These are phyloP conservation scores for Solanum piurae DNA, from an alignment of 257 asterid genomes.

Conservation along the genomic window DNA sequence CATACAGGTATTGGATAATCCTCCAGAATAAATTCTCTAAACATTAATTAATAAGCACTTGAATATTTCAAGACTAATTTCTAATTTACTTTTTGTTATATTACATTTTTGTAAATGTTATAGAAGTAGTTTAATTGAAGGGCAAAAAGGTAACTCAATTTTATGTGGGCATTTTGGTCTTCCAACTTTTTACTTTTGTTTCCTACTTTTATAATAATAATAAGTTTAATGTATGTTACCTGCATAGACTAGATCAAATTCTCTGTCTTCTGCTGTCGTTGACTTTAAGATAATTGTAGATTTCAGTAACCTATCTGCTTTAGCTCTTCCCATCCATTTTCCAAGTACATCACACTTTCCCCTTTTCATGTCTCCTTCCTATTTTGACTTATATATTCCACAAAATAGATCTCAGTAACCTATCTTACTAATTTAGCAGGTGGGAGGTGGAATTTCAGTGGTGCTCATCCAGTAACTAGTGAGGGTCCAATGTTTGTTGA, in stretches of 20 bases:
- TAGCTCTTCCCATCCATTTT: not conserved
- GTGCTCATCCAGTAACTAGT: constrained; percentile 21
- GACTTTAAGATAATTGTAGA: not conserved
- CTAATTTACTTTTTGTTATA: not conserved
- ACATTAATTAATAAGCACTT: not conserved
- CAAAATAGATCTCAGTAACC: not conserved
- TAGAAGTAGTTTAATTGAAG: not conserved
- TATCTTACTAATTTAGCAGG: constrained; percentile 18
- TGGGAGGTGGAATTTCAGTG: constrained; percentile 43
- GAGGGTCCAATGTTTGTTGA: constrained; percentile 23
- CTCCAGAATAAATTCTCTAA: not conserved
- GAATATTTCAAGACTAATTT: not conserved
- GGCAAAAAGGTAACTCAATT: not conserved
- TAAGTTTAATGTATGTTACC: not conserved
- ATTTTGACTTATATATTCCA: not conserved
- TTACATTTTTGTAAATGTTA: not conserved
- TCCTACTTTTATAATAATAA: not conserved
- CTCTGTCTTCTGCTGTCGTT: not conserved
- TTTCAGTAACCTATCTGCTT: not conserved
- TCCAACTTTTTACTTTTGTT: not conserved
- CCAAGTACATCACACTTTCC: not conserved
- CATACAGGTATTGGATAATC: not conserved
- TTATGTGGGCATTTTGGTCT: not conserved
- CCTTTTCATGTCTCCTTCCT: not conserved
- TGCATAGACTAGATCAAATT: not conserved